Base-by-base conservation (phyloP, 2,329 filamentous ascomycete species). In the Lecanicillium sp. region DNA sequence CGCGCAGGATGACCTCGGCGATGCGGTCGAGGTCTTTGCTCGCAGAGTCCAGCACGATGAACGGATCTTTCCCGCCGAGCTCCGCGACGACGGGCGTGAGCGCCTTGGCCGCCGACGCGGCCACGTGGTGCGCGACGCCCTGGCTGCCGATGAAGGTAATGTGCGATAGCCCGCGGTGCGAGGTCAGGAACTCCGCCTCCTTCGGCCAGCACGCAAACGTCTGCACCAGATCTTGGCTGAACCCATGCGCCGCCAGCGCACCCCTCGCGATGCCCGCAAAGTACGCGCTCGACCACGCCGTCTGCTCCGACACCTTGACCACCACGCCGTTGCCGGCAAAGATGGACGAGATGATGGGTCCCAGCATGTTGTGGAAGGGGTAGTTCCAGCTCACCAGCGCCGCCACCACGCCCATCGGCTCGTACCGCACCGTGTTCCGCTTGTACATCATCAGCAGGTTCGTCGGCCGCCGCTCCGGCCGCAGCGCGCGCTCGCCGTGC, bases 371-470 rank as follows among this genome's bases (percentile, higher is more conserved):
- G 71, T 98, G 93, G 67, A 97, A 95, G 37, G 88, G 83, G 63
- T 90, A 97, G 71, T 98, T 98, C 93, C 93, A 98, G 62, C 87
- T 93, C 36, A 98, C 89, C 44, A 91, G 84, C 15, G 93, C 91
- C 10, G 89, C 85, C 5, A 98, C 87, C 29, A 98, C 89, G 14
- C 93, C 93, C 17, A 97, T 72, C 12, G 93, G 91, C 67, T 98
- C 90, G 66, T 95, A 98, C 42, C 79, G 72, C 23, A 98, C 90
- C 53, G 83, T 84, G 62, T 96, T 96, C 64, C 79, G 82, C 76
- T 98, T 98, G 70, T 97, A 96, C 68, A 83, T 80, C 89, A 98
- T 94, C 54, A 98, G 77, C 38, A 95, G 74, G 65, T 94, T 96
- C 1, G 90, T 95, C 5, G 90, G 89, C 45, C 93, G 77, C 41